phyloP scores from a whole-genome alignment of 2,329 filamentous ascomycete genomes.

The Fusarium sp. region DNA sequence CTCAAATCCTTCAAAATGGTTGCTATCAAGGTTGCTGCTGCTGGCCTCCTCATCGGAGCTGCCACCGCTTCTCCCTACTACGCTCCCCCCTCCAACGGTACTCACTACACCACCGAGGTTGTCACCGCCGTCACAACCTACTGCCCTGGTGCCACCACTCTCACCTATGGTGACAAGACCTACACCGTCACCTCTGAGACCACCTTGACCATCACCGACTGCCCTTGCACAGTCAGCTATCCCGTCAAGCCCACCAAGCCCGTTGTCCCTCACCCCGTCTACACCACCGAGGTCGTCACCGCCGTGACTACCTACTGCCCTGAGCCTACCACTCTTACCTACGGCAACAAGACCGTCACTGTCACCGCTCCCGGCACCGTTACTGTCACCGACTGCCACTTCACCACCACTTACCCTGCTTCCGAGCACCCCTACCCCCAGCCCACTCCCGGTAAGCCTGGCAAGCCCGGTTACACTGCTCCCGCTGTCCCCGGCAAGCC shows the following conservation, averaged over 20 bases:
- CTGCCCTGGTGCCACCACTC: slow-evolving; percentile 75
- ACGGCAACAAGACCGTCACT: slow-evolving; percentile 50
- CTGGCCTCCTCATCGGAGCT: slow-evolving; percentile 37
- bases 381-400: slow-evolving; percentile 34
- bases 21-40: slow-evolving; percentile 29
- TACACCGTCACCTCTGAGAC: slow-evolving; percentile 78
- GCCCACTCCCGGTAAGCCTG: slow-evolving; percentile 28
- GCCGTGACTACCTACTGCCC: slow-evolving; percentile 55
- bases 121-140: slow-evolving; percentile 76
- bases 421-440: slow-evolving; percentile 46
- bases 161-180: slow-evolving; percentile 74
- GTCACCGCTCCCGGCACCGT: slow-evolving; percentile 31
- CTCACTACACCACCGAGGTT: slow-evolving; percentile 71
- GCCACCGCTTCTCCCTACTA: slow-evolving; percentile 24
- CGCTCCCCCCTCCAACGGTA: slow-evolving; percentile 18
- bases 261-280: slow-evolving; percentile 18
- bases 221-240: slow-evolving; percentile 76
- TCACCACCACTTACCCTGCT: slow-evolving; percentile 29
- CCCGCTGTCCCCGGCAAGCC: slow-evolving; percentile 12
- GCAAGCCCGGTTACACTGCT: slow-evolving; percentile 12
- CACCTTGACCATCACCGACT: slow-evolving; percentile 77
- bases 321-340: slow-evolving; percentile 48
- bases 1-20: slow-evolving; percentile 27
- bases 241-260: slow-evolving; percentile 56
- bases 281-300: slow-evolving; percentile 30